Base-by-base conservation (phyloP, 1,284 basidiomycete species). In the Gymnopus androsaceus region DNA sequence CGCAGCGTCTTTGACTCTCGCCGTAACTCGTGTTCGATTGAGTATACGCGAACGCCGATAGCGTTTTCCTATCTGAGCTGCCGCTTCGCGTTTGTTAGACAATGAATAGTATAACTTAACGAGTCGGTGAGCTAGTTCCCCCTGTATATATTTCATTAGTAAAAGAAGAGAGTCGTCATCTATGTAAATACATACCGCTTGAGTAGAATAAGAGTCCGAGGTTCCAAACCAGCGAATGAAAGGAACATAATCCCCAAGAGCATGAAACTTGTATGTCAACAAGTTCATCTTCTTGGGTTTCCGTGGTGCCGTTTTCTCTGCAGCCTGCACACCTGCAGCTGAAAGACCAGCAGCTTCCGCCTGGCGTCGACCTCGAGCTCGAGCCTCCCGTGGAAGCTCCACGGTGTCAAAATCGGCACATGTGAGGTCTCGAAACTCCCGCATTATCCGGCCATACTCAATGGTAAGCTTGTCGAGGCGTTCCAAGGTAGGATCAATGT, bases 251-350 rank as follows among this genome's bases (percentile, higher is more conserved):
- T 77, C 71, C 0, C 68, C 71, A 3, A 75, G 59, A 0, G 68
- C 63, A 61, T 76, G 75, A 45, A 64, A 65, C 55, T 75, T 75
- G 58, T 68, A 68, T 3, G 66, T 41, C 4, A 62, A 63, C 12
- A 70, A 59, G 44, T 72, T 73, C 25, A 72, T 64, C 63, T 45
- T 71, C 66, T 42, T 67, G 65, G 66, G 31, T 37, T 55, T 25
- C 38, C 64, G 4, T 69, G 51, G 33, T 61, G 59, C 14, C 50
- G 27, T 1, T 65, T 49, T 0, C 64, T 1, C 41, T 23, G 23
- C 71, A 70, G 3, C 66, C 56, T 4, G 17, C 7, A n/a, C 5
- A 5, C 5, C 37, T 40, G 5, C 14, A 40, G 11, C 5, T 5
- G 37, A 19, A 11, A 14, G 6, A 17, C 17, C 37, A 40, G 37